Conservation (phyloP, 768 basidiomycete species). For the Lactifluus volemus region DNA sequence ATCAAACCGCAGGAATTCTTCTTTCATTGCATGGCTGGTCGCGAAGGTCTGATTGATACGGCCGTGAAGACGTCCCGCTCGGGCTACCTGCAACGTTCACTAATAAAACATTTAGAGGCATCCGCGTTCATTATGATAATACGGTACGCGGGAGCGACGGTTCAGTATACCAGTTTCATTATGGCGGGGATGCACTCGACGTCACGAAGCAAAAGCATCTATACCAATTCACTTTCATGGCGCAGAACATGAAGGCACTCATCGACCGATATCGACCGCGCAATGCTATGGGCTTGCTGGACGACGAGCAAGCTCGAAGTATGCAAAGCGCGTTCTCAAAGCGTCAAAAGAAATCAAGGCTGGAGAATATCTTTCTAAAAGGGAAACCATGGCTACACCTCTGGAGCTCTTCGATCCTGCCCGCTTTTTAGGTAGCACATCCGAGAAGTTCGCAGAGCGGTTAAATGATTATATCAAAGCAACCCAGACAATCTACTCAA, state of each 20-base stretch:
- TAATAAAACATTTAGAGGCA: slow-evolving; percentile 97
- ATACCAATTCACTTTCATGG: slow-evolving; percentile 88
- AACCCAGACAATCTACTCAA: slow-evolving; percentile 54
- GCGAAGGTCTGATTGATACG: slow-evolving; percentile 98
- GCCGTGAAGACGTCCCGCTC: slow-evolving; percentile 99
- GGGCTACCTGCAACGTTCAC: slow-evolving; percentile 93
- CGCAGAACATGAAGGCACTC: slow-evolving; percentile 74
- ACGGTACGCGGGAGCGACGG: slow-evolving; percentile 94
- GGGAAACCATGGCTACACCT: slow-evolving; percentile 59
- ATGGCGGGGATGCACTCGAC: slow-evolving; percentile 94
- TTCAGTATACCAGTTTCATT: slow-evolving; percentile 91
- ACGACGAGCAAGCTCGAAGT: slow-evolving; percentile 57
- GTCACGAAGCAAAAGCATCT: slow-evolving; percentile 97
- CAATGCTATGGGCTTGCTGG: slow-evolving; percentile 46
- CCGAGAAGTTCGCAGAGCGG: slow-evolving; percentile 80
- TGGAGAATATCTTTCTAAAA: slow-evolving; percentile 37
- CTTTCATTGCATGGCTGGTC: slow-evolving; percentile 99
- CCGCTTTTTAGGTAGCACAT: slow-evolving; percentile 79
- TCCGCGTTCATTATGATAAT: slow-evolving; percentile 95
- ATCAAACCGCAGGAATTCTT: slow-evolving; percentile 98
- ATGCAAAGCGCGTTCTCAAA: slow-evolving; percentile 92
- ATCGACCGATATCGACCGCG: slow-evolving; percentile 62
- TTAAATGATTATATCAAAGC: slow-evolving; percentile 70
- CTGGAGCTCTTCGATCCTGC: slow-evolving; percentile 72
- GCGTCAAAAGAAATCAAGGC: slow-evolving; percentile 40